phyloP scores from a whole-genome alignment of 225 moss, liverwort and hornwort species.

The Polytrichum formosum region DNA sequence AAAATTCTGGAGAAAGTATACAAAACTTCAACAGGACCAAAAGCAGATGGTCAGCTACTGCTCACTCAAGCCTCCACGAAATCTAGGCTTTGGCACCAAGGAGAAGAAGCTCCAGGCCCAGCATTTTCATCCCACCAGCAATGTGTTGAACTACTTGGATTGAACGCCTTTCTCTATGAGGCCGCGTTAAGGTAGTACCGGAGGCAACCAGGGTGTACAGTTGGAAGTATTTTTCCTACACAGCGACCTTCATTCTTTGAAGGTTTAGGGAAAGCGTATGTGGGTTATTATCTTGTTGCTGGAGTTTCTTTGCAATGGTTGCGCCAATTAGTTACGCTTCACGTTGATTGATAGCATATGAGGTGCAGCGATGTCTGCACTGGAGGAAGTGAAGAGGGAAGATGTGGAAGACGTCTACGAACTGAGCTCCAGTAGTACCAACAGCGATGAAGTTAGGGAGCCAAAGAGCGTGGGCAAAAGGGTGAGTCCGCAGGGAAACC shows the following conservation, averaged over 20 bases:
- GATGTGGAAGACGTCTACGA: constrained; percentile 33
- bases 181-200: constrained; percentile 6
- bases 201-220: not conserved
- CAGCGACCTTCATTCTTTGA: not conserved
- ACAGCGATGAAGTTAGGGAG: constrained; percentile 30
- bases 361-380: constrained; percentile 43
- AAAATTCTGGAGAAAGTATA: no score
- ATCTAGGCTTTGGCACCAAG: no score
- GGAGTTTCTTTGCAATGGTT: constrained; percentile 16
- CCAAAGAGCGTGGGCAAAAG: constrained; percentile 23
- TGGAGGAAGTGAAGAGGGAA: constrained; percentile 37
- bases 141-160: not conserved
- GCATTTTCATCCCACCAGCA: no score
- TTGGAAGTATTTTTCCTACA: not conserved
- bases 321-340: constrained; percentile 8
- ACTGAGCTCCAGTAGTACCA: constrained; percentile 38
- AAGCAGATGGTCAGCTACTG: no score
- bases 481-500: constrained; percentile 18
- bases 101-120: no score
- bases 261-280: not conserved
- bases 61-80: no score
- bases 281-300: constrained; percentile 3
- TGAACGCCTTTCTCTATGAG: not conserved
- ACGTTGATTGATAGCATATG: constrained; percentile 12
- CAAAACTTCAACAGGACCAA: no score